Conservation (phyloP, 169 alveolate species). For the Plasmodium reichenowi region DNA sequence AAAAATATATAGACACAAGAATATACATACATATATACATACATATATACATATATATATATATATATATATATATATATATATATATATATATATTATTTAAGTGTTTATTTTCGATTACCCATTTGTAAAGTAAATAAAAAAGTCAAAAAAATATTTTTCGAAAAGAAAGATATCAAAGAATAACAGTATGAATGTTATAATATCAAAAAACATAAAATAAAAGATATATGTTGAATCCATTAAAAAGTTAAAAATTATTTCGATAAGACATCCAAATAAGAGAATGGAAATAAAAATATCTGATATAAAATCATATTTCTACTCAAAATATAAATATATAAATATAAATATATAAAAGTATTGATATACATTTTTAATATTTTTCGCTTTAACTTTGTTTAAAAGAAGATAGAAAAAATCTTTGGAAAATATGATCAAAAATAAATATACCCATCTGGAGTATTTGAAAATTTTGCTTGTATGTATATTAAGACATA, state of each 20-base stretch:
- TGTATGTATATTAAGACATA: background rate
- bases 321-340: slow-evolving; percentile 8
- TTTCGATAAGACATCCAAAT: slow-evolving; percentile 7
- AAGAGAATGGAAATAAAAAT: slow-evolving; percentile 15
- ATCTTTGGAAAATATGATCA: slow-evolving; percentile 62
- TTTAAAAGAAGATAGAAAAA: slow-evolving; percentile 35
- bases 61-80: background rate
- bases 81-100: background rate
- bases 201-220: slow-evolving; percentile 45
- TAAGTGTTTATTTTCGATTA: background rate
- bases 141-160: slow-evolving; percentile 22
- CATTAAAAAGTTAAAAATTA: slow-evolving; percentile 8
- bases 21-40: background rate
- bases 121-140: slow-evolving; percentile 27
- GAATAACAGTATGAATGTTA: slow-evolving; percentile 23
- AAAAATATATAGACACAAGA: too few species aligned
- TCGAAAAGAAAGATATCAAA: slow-evolving; percentile 39
- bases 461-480: background rate
- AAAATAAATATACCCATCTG: slow-evolving; percentile 36
- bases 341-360: background rate
- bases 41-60: background rate
- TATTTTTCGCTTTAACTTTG: slow-evolving; percentile 31
- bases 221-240: slow-evolving; percentile 19
- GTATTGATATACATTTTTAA: background rate
- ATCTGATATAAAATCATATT: slow-evolving; percentile 29